Evolutionary conservation across 108 stramenopile genomes (phyloP), one percentile per base, ranked within the genome.

Genomic region (Cyclotella choctawhatcheeana): DNA sequence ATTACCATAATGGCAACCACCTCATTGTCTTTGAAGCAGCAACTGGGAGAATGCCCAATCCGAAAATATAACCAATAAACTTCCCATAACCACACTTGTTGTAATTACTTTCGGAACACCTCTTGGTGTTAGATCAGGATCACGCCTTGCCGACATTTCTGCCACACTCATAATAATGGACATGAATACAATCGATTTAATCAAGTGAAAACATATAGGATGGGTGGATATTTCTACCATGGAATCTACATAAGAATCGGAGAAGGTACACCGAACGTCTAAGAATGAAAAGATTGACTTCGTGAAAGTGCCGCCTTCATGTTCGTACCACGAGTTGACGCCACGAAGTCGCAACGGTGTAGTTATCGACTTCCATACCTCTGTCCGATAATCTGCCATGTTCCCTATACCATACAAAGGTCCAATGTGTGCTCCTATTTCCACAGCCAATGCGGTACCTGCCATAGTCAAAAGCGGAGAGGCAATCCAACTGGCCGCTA

Each of bases 31-130:
- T 51, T 78, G 50, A 26, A 93, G 63, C 52, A 77, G 68, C 44
- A 90, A 48, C 73, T 93, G 92, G 51, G 83, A 84, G 67, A 93
- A 93, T 34, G 73, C 87, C 92, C 92, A 93, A 69, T 93, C 92
- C 3, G 88, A 89, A 48, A 93, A 58, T 70, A 93, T 93, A 21
- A 93, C 83, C 61, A 89, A 69, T 24, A 93, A 61, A 43, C 89
- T 83, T 16, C 88, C 82, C 40, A 74, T 37, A 3, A 93, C 92
- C 3, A 93, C 89, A 50, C 83, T 73, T 4, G 76, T 70, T 3
- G 92, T 93, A 47, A 93, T 93, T 10, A 89, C 88, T 33, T 70
- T 76, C 25, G 92, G 92, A 48, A 93, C 89, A 31, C 77, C 86
- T 53, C 87, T 77, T 5, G 89, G 84, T 16, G 92, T 89, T n/a